Evolutionary conservation across 2,329 filamentous ascomycete genomes (phyloP).

Genomic region (Apiospora phragmitis): DNA sequence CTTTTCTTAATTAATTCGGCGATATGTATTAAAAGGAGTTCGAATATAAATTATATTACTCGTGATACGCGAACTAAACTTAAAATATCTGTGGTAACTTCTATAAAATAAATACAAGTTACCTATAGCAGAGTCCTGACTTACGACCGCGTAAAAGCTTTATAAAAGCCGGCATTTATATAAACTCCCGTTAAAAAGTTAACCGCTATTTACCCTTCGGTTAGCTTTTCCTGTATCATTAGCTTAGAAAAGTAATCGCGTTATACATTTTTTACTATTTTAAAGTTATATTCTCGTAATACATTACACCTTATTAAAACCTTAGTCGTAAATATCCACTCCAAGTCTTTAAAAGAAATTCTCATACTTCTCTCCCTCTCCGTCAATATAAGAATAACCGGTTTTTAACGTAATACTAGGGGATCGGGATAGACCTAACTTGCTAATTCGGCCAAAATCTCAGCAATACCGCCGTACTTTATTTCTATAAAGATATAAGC

Average conservation of each 20-base stretch:
- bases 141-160: neutral
- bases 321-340: neutral
- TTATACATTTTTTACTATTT: neutral
- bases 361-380: neutral
- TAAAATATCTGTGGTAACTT: neutral
- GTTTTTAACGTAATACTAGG: neutral
- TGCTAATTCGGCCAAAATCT: constrained; percentile 1
- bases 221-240: neutral
- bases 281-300: neutral
- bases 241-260: neutral
- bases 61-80: neutral
- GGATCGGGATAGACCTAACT: neutral
- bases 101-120: neutral
- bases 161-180: neutral
- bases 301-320: neutral
- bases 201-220: neutral
- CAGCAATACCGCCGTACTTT: neutral
- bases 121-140: neutral
- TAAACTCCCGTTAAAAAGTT: neutral
- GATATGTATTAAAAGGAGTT: neutral
- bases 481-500: neutral
- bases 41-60: neutral
- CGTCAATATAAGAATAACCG: neutral
- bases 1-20: neutral
- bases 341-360: neutral